Evolutionary conservation across 2,329 filamentous ascomycete species (phyloP), one percentile per base, ranked within the genome.

Genomic region (Penicillium brevicompactum): DNA sequence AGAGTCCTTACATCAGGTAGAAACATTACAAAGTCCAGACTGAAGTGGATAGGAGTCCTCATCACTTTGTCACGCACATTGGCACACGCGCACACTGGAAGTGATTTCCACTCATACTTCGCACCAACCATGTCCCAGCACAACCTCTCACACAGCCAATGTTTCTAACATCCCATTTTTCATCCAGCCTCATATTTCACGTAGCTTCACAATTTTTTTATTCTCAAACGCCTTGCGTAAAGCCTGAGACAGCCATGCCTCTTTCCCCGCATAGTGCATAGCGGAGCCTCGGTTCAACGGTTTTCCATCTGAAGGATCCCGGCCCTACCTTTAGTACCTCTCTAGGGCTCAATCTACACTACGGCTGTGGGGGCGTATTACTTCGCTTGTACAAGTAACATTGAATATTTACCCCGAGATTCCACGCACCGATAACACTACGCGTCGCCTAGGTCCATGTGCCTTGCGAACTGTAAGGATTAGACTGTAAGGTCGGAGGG

Each of bases 251-350:
- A 49, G 40, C 38, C 43, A 52, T 47, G 52, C 52, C 52, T 51
- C 32, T 50, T 50, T 41, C 18, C 51, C 41, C 49, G 49, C 52
- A 42, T 49, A 48, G 41, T 42, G 44, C 14, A 49, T 18, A 54
- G 52, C 52, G 52, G 52, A 54, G 52, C 52, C 52, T 51, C 52
- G 52, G 52, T 49, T 18, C 44, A 58, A 60, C 52, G 58, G 55
- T 52, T 58, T 59, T 42, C 21, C 21, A 40, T 49, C 45, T 43
- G 13, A 32, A 21, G 40, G 21, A 5, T 16, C 41, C 42, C 34
- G 27, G 43, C 49, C 49, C 44, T 53, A 53, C n/a, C 18, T 41
- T 41, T 41, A 18, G 18, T 9, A 21, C 9, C 16, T 10, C 27
- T 45, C 18, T 54, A 51, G 52, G 52, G 52, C 52, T 51, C 45